Conservation (phyloP, 2,329 filamentous ascomycete species). For the Aspergillus spinulosporus region DNA sequence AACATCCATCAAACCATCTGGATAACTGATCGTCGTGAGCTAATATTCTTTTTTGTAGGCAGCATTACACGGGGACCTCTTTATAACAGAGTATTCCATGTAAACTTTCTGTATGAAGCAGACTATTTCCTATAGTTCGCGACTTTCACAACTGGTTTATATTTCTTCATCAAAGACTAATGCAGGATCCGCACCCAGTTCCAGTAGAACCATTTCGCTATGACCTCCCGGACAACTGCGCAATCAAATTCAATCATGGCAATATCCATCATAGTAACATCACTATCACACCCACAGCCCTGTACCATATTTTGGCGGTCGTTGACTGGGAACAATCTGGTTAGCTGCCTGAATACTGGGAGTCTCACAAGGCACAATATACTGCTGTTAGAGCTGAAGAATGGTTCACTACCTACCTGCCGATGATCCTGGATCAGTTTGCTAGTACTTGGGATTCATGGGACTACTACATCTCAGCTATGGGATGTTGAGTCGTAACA, state of each 20-base stretch:
- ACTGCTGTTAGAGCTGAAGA: slow-evolving; percentile 21
- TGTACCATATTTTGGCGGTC: slow-evolving; percentile 27
- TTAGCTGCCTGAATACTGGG: slow-evolving; percentile 37
- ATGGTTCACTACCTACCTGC: slow-evolving; percentile 32
- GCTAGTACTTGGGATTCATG: slow-evolving; percentile 30
- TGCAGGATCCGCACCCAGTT: slow-evolving; percentile 28
- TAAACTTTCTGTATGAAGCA: slow-evolving; percentile 23
- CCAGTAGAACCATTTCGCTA: slow-evolving; percentile 31
- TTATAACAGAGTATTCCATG: slow-evolving; percentile 27
- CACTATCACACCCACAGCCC: slow-evolving; percentile 26
- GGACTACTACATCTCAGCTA: slow-evolving; percentile 30
- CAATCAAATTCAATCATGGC: slow-evolving; percentile 37
- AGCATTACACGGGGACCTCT: slow-evolving; percentile 22
- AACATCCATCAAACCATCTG: no score
- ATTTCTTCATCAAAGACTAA: slow-evolving; percentile 24
- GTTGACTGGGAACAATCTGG: slow-evolving; percentile 37
- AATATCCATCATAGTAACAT: slow-evolving; percentile 40
- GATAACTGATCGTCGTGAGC: no score
- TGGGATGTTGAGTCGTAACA: slow-evolving; percentile 16
- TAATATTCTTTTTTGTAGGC: slow-evolving; percentile 7
- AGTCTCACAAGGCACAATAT: slow-evolving; percentile 24
- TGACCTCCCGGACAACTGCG: slow-evolving; percentile 31
- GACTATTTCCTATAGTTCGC: slow-evolving; percentile 31
- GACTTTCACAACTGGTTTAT: slow-evolving; percentile 38
- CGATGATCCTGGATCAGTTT: slow-evolving; percentile 33